phyloP scores from a whole-genome alignment of 2,329 filamentous ascomycete genomes.

The Chaetothyriales sp. region DNA sequence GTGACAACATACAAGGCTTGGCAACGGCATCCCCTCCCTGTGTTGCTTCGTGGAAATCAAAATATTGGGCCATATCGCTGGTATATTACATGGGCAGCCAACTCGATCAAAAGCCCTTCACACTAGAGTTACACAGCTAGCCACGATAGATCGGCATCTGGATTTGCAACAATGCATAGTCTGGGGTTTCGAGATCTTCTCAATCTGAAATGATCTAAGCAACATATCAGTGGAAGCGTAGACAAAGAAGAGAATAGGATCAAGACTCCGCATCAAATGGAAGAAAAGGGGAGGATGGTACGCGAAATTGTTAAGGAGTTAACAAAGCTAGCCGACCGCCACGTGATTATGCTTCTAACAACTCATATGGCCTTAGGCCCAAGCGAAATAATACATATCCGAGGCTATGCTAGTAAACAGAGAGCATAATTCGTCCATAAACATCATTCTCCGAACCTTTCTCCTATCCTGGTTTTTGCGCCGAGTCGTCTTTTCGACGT shows the following conservation, averaged over 20 bases:
- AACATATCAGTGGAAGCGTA: neutral
- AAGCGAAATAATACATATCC: neutral
- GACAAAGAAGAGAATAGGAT: no score
- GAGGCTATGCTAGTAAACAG: neutral
- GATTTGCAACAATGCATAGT: neutral
- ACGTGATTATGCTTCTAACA: no score
- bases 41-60: neutral
- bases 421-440: neutral
- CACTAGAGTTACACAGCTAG: neutral
- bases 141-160: neutral
- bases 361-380: no score
- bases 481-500: neutral
- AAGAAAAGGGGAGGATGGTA: no score
- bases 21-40: neutral
- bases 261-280: no score
- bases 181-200: neutral
- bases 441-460: neutral
- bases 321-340: no score
- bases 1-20: neutral
- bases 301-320: no score
- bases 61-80: neutral
- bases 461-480: neutral
- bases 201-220: neutral
- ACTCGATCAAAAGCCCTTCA: neutral
- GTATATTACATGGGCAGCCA: neutral